Evolutionary conservation across 352 stramenopile genomes (phyloP), one percentile per base, ranked within the genome.

Genomic region (Globisporangium megalacanthum): DNA sequence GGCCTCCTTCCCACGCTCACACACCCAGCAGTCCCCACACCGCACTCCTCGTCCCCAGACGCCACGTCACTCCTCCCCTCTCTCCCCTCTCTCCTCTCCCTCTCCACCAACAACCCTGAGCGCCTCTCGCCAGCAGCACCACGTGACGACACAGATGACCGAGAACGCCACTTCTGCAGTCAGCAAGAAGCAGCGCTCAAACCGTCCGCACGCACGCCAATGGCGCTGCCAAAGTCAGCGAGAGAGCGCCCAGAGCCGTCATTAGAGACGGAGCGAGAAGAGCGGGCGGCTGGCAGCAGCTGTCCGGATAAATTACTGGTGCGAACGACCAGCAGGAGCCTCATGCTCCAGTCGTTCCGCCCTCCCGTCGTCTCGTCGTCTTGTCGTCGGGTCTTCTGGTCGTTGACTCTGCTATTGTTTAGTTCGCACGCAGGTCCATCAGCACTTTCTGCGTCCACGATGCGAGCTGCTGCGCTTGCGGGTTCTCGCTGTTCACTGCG

Each of bases 361-460:
- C 35, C 14, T 10, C 15, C 35, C 25, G 15, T 54, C 31, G 3
- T 19, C 52, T 57, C 13, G 22, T 39, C 42, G 3, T 47, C 41
- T 20, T 20, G 41, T 20, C 37, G 35, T 2, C 19, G 1, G 1
- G 25, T 29, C 25, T 1, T 29, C 19, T 29, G 1, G 25, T 29
- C 25, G 25, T 29, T 4, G 25, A 29, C 25, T 29, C 25, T 29
- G 25, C n/a, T n/a, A n/a, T n/a, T n/a, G 17, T 20, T 35, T 83
- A 82, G 59, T 84, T 82, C 14, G 67, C 49, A 60, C 83, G 67
- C 54, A 90, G 60, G 31, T 90, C 72, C 77, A 79, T 75, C 46
- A 87, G 70, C 56, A 93, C 66, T 69, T 90, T 86, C 48, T 87
- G 79, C 35, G 81, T 89, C 83, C 83, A 93, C 36, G 67, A 57